phyloP scores from a whole-genome alignment of 2,329 filamentous ascomycete species.

The Lachnellula arida region DNA sequence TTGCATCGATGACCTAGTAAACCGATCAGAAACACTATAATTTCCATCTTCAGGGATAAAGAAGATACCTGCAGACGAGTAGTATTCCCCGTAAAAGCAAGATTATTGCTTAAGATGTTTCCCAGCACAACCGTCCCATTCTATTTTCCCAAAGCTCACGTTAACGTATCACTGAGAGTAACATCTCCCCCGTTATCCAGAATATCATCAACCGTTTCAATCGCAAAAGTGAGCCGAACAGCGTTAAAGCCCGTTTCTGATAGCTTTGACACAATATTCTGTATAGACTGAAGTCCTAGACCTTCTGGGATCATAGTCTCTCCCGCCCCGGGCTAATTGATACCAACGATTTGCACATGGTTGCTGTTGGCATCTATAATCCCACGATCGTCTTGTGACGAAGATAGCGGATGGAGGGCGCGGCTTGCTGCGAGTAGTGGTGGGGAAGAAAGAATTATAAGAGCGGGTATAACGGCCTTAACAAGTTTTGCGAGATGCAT shows the following conservation, averaged over 20 bases:
- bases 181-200: conserved; percentile 46
- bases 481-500: not conserved
- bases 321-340: conserved; percentile 58
- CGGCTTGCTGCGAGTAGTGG: not conserved
- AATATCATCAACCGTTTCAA: conserved; percentile 59
- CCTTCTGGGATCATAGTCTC: conserved; percentile 64
- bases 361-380: conserved; percentile 30
- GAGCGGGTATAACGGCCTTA: not conserved
- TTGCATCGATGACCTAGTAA: conserved; percentile 54
- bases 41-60: not conserved
- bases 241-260: conserved; percentile 52
- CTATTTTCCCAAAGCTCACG: conserved; percentile 41
- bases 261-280: conserved; percentile 46
- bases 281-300: conserved; percentile 55
- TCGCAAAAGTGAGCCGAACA: conserved; percentile 58
- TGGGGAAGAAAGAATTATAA: not conserved
- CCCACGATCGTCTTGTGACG: conserved; percentile 9
- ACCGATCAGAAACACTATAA: not conserved
- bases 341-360: conserved; percentile 47
- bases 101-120: conserved; percentile 53
- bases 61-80: conserved; percentile 43
- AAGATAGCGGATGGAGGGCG: not conserved
- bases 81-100: conserved; percentile 48
- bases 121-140: conserved; percentile 49
- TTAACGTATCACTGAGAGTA: conserved; percentile 42